A percentile compares a stretch with the other conserved stretches of the same genome.
Conservation (phyloP, 75 land plant species). For the Pseudotsuga menziesii region DNA sequence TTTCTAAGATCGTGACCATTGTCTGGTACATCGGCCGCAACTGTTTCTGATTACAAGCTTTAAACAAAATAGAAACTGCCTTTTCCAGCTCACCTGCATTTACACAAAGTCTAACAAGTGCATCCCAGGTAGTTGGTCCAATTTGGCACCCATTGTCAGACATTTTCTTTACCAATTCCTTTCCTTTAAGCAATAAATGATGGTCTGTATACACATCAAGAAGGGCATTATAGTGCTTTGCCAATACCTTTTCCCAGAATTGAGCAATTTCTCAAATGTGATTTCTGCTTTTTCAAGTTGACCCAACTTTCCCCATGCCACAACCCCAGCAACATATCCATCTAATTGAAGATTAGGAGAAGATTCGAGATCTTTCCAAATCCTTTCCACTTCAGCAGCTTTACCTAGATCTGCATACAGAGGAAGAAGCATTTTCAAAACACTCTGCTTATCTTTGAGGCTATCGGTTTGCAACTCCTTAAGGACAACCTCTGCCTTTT, state of each 20-base stretch:
- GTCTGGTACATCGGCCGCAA: slow-evolving; percentile 35
- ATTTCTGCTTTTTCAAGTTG: slow-evolving; percentile 55
- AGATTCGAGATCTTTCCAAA: slow-evolving; percentile 44
- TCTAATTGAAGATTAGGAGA: slow-evolving; percentile 15
- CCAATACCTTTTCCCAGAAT: slow-evolving; percentile 17
- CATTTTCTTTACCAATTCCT: slow-evolving; percentile 41
- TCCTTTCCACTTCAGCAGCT: slow-evolving; percentile 42
- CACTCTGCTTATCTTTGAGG: slow-evolving; percentile 20
- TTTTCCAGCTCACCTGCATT: slow-evolving; percentile 46
- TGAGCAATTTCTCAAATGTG: slow-evolving; percentile 28
- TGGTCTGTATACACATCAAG: slow-evolving; percentile 38
- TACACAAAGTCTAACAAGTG: slow-evolving; percentile 35
- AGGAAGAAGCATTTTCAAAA: slow-evolving; percentile 32
- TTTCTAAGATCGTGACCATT: slow-evolving; percentile 29
- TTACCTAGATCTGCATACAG: slow-evolving; percentile 58
- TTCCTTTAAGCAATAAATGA: slow-evolving; percentile 39
- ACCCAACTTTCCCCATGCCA: slow-evolving; percentile 61
- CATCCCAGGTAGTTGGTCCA: slow-evolving; percentile 33
- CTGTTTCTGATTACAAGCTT: slow-evolving; percentile 18
- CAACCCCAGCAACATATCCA: slow-evolving; percentile 37
- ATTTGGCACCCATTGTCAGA: slow-evolving; percentile 16
- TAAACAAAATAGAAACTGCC: slow-evolving; percentile 38
- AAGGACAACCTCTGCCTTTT: slow-evolving; percentile 52
- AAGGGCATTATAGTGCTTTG: slow-evolving; percentile 24
- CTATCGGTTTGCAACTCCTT: slow-evolving; percentile 50